Evolutionary conservation across 164 flowering plant species (phyloP).

Genomic region (Litsea cubeba): DNA sequence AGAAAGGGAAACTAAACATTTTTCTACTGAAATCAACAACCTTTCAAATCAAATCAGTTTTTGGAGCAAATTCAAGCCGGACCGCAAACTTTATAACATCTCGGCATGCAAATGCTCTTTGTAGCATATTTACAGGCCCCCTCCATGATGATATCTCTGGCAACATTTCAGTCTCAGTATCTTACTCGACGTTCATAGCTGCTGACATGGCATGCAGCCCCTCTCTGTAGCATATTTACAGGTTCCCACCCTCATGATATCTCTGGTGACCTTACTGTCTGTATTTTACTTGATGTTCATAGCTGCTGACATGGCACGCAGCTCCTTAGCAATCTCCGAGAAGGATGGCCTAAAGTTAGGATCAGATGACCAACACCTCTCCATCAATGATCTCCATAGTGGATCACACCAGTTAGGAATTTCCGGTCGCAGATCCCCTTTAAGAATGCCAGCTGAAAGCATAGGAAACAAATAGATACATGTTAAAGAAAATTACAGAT

Average conservation of each 20-base stretch:
- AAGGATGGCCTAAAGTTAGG: slow-evolving; percentile 34
- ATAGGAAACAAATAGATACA: neutral
- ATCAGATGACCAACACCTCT: slow-evolving; percentile 47
- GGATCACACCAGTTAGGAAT: slow-evolving; percentile 48
- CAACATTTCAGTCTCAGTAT: neutral
- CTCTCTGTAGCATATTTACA: neutral
- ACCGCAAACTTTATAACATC: neutral
- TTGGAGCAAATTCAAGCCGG: neutral
- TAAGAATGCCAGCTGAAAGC: slow-evolving; percentile 35
- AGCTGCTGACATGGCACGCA: slow-evolving; percentile 36
- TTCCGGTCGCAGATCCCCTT: slow-evolving; percentile 30
- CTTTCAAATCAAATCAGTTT: neutral
- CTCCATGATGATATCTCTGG: neutral
- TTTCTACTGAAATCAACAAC: neutral
- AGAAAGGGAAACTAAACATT: neutral
- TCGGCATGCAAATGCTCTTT: neutral
- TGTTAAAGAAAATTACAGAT: neutral
- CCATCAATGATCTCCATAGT: slow-evolving; percentile 42
- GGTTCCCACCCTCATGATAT: neutral
- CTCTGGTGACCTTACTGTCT: neutral
- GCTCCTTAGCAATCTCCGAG: slow-evolving; percentile 35
- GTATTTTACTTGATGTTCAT: slow-evolving; percentile 24
- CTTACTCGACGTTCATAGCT: slow-evolving; percentile 26
- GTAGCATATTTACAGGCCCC: neutral
- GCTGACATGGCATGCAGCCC: slow-evolving; percentile 34